Evolutionary conservation across 1,284 basidiomycete genomes (phyloP), one percentile per base, ranked within the genome.

Genomic region (Trichosporon inkin): DNA sequence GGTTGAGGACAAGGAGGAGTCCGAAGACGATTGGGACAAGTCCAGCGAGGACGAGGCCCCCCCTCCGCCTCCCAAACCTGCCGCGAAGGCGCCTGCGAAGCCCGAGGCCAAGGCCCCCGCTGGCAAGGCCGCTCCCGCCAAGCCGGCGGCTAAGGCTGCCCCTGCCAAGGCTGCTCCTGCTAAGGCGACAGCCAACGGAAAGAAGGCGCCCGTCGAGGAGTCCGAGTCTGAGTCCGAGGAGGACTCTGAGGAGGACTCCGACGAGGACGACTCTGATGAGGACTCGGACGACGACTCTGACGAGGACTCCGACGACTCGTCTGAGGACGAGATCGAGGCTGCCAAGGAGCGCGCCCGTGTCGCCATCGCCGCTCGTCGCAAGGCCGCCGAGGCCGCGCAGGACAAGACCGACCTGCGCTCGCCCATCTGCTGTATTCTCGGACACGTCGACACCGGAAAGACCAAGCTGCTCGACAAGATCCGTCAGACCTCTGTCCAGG

Each of bases 391-490:
- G 67, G 91, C 93, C 35, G 89, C 89, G 6, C 82, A 92, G 59
- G 91, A 80, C 77, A 93, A 90, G 75, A 92, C 98, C 71, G 82
- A 99, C 75, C 81, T 99, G 58, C 89, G 96, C 53, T 92, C 88
- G 75, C 96, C 96, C 28, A 99, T 99, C 74, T 99, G 96, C 78
- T 98, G 95, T 86, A 99, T 99, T 76, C 81, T 99, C 62, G 96
- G 96, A 62, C 96, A 99, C 78, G 96, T 99, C 84, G 96, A 99
- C 83, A 99, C 95, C 4, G 96, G 96, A 68, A 99, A 99, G 82
- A 99, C 96, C 41, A 99, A 98, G 80, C 80, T 99, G 53, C 81
- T 99, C 67, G 96, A 99, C 80, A 99, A 99, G 92, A 98, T 99
- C 75, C 93, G 96, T 71, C 95, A 99, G 88, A 99, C 95, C 8